Percentiles rank a stretch among this genome's conserved stretches.
phyloP scores from a whole-genome alignment of 23 red algal genomes.

The Gracilariopsis chorda region DNA sequence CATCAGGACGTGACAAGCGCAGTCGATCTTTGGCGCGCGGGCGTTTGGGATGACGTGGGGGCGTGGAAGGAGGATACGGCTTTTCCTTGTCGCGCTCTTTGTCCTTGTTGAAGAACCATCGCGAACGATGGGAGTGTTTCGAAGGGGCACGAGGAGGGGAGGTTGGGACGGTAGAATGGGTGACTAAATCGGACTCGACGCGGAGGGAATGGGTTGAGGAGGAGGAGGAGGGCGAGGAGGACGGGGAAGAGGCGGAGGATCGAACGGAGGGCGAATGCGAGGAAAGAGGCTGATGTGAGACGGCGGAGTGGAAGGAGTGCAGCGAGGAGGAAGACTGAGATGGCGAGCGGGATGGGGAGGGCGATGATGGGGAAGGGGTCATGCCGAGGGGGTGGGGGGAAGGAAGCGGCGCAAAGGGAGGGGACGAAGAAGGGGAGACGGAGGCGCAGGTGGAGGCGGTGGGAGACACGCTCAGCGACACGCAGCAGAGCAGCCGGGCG shows the following conservation, averaged over 20 bases:
- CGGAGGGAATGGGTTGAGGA: background rate
- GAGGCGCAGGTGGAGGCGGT: background rate
- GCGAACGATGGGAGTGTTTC: conserved; percentile 24
- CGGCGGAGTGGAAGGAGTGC: conserved; percentile 47
- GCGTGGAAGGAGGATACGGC: background rate
- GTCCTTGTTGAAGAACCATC: conserved; percentile 18
- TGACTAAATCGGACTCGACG: background rate
- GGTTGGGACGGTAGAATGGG: conserved; percentile 4
- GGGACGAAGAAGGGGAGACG: background rate
- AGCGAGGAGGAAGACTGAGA: conserved; percentile 15
- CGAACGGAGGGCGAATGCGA: background rate
- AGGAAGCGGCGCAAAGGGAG: background rate
- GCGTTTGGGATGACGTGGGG: background rate
- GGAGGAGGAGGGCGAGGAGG: background rate
- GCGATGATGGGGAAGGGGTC: background rate
- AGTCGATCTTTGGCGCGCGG: conserved; percentile 1
- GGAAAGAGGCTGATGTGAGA: background rate
- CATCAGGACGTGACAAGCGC: background rate
- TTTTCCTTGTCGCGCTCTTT: too few relatives aligned
- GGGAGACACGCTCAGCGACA: background rate
- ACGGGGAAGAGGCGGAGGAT: background rate
- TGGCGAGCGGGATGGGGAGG: background rate
- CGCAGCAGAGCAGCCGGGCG: background rate
- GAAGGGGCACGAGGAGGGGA: conserved; percentile 18
- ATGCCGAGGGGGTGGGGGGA: background rate